Conservation (phyloP, 257 asterid genomes). For the Jacaranda mimosifolia region DNA sequence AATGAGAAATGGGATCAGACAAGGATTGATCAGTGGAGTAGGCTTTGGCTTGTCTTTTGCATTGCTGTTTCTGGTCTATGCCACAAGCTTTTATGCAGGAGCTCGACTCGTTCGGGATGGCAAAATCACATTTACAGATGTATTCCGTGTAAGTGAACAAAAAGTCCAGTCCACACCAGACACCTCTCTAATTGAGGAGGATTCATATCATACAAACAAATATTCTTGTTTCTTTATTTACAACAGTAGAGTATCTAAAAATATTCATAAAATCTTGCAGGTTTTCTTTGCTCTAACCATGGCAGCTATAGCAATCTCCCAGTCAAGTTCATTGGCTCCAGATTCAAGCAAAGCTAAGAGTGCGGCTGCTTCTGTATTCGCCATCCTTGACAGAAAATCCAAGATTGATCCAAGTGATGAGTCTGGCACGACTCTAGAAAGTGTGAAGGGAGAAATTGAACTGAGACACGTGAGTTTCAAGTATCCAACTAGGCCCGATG, state of each 20-base stretch:
- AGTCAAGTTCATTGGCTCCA: slow-evolving; percentile 82
- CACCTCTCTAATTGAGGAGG: too few species aligned
- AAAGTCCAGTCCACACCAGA: too few species aligned
- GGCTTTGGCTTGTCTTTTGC: slow-evolving; percentile 77
- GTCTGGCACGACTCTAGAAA: slow-evolving; percentile 71
- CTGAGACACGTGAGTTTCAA: slow-evolving; percentile 72
- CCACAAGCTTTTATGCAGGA: slow-evolving; percentile 90
- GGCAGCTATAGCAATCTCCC: slow-evolving; percentile 88
- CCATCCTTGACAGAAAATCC: slow-evolving; percentile 75
- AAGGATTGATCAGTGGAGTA: slow-evolving; percentile 76
- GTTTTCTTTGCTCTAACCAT: slow-evolving; percentile 87
- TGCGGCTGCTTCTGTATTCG: slow-evolving; percentile 82
- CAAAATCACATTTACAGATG: slow-evolving; percentile 70
- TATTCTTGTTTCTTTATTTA: background rate
- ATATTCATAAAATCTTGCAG: slow-evolving; percentile 48
- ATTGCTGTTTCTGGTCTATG: slow-evolving; percentile 71
- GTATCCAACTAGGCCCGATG: slow-evolving; percentile 89
- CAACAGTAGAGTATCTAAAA: background rate
- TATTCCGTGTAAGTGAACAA: slow-evolving; percentile 72
- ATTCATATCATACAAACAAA: background rate
- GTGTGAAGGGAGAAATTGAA: slow-evolving; percentile 78
- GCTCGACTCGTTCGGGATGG: slow-evolving; percentile 81
- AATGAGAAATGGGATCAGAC: slow-evolving; percentile 64
- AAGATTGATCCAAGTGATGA: slow-evolving; percentile 80
- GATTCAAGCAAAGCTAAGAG: slow-evolving; percentile 83